Conservation (phyloP, 2,329 filamentous ascomycete species). For the Aspergillus amoenus region DNA sequence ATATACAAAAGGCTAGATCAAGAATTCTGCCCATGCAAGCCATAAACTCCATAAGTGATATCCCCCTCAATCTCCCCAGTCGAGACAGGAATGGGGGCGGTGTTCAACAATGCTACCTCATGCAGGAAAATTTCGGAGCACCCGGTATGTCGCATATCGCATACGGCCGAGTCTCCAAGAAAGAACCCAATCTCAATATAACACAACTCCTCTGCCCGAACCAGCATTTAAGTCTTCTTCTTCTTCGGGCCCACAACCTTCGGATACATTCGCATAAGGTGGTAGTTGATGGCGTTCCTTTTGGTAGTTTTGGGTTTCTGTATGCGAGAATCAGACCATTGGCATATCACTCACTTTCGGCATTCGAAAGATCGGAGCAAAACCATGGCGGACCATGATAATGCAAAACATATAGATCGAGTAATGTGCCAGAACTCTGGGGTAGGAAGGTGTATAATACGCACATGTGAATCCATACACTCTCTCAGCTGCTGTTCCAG, state of each 20-base stretch:
- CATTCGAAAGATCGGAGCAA: background rate
- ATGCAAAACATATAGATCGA: background rate
- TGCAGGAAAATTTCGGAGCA: background rate
- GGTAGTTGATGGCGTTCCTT: constrained; percentile 88
- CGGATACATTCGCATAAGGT: constrained; percentile 74
- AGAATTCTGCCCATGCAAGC: constrained; percentile 5
- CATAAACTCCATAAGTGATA: constrained; percentile 10
- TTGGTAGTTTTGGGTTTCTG: constrained; percentile 58
- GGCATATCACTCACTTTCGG: background rate
- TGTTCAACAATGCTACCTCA: background rate
- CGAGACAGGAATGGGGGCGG: background rate
- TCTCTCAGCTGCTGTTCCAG: constrained; percentile 61
- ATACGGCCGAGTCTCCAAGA: background rate
- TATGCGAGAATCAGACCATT: constrained; percentile 11
- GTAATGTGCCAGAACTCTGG: too few relatives aligned
- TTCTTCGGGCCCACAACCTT: constrained; percentile 72
- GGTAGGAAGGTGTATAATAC: constrained; percentile 35
- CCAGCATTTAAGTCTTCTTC: constrained; percentile 48
- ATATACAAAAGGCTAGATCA: constrained; percentile 11
- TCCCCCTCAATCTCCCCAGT: background rate
- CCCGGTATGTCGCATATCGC: background rate
- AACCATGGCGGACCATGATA: background rate
- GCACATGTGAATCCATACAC: constrained; percentile 79
- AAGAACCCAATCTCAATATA: background rate
- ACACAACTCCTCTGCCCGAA: background rate